Evolutionary conservation across 2,329 filamentous ascomycete genomes (phyloP), one percentile per base, ranked within the genome.

Genomic region (Ophiostoma fasciatum): DNA sequence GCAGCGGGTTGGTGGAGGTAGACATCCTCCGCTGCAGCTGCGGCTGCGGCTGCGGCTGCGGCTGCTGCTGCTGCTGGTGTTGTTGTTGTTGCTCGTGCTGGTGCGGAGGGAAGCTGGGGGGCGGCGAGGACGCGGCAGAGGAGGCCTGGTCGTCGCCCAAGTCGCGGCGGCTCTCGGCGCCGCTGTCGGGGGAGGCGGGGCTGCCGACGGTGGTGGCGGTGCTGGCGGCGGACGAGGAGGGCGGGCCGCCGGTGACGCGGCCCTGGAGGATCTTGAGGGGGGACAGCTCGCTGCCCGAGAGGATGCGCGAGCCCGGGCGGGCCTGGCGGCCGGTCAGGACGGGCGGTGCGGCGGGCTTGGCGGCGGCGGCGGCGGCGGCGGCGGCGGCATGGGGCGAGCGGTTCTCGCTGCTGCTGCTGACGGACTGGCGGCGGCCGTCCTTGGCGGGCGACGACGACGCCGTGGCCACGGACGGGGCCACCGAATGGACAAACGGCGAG

Each of bases 251-350:
- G 3, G 21, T 23, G 2, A 41, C 45, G 14, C 37, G 41, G 15
- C 35, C 42, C 33, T 59, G 50, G 25, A 74, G 57, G 33, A 74
- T 69, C 55, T 69, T 71, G 25, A 74, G 58, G 27, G 70, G 70
- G 34, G 70, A 71, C 22, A 73, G 62, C 46, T 69, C 68, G 39
- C 56, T 63, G 38, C 70, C 69, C 23, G 70, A 71, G 36, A 73
- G 55, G 44, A 74, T 64, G 42, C 70, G 64, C 17, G 68, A 71
- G 19, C 33, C 31, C 10, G 39, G 33, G 15, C 42, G 25, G 12
- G 19, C 21, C 14, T 28, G 30, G 31, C 36, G 23, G 17, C 19
- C 25, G 5, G 55, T 50, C 46, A 67, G 68, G 30, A 32, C 31
- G 15, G 37, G 33, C 6, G 32, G 31, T 5, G 33, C 19, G 4